Base-by-base conservation (phyloP, 768 basidiomycete genomes). In the Hemileccinum rubropunctum region DNA sequence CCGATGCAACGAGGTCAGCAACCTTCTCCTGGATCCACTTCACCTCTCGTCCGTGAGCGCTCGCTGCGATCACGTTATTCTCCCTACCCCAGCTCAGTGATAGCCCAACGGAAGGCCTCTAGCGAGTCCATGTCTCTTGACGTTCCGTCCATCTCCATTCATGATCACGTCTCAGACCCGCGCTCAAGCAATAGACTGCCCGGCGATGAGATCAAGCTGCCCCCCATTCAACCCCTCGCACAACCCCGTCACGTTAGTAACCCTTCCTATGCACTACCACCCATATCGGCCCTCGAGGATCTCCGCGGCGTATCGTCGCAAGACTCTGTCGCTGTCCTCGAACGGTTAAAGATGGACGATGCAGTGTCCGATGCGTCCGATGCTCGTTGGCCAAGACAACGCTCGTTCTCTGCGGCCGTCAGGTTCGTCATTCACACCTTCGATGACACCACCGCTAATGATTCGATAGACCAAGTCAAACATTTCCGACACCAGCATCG, bases 261-360 rank as follows among this genome's bases (percentile, higher is more conserved):
- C 14, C 64, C 75, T 2, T 67, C 72, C 2, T 83, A 83, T 52
- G 79, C 83, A 2, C 62, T 87, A 4, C 86, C 84, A 1, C 83
- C 85, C 1, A 86, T 87, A 48, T 82, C 85, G 7, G 80, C 83
- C 0, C 67, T 90, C 57, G 86, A 87, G 62, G 80, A 81, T 51
- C 62, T 83, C 42, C 74, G 82, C 9, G 80, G 81, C 3, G 67
- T 77, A 18, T 63, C 69, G 58, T 65, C 72, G 52, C 50, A 74
- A 33, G 84, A 87, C 60, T 81, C 85, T 0, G 80, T 82, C 5
- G 80, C 84, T 6, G 86, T 89, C 7, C 66, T 89, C 41, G 71
- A 81, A 47, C 76, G 87, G 23, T 66, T 89, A n/a, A 76, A 73
- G 48, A 73, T 76, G 54, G 80, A 83, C 18, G 83, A 83, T 44